Percentiles rank a stretch among this genome's conserved stretches.
phyloP scores from a whole-genome alignment of 2,329 filamentous ascomycete species.

The Aspergillus udagawae region DNA sequence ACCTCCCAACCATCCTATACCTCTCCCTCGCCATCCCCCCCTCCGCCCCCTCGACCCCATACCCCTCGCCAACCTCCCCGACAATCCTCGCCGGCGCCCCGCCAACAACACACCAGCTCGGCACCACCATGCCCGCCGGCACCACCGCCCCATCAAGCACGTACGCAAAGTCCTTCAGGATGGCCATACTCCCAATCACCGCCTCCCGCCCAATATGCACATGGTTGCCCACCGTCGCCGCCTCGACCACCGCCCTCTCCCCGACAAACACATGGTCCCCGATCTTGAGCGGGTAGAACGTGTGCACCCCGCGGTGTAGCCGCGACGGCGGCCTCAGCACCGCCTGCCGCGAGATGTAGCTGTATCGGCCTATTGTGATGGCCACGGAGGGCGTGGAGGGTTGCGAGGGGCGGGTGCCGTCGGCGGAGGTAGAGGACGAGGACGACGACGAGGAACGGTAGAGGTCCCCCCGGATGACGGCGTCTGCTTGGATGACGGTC shows the following conservation, averaged over 20 bases:
- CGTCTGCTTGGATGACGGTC: slow-evolving; percentile 92
- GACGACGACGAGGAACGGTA: slow-evolving; percentile 46
- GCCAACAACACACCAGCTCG: slow-evolving; percentile 87
- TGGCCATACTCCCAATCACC: slow-evolving; percentile 78
- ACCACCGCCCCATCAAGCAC: slow-evolving; percentile 82
- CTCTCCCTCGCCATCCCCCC: slow-evolving; percentile 42
- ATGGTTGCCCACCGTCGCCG: slow-evolving; percentile 77
- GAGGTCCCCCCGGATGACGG: slow-evolving; percentile 89
- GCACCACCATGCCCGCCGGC: slow-evolving; percentile 83
- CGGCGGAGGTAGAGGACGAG: slow-evolving; percentile 24
- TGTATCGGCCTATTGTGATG: slow-evolving; percentile 87
- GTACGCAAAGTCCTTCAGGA: slow-evolving; percentile 89
- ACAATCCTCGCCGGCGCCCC: slow-evolving; percentile 75
- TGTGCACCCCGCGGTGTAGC: slow-evolving; percentile 64
- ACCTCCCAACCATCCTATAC: slow-evolving; percentile 37
- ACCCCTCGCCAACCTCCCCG: slow-evolving; percentile 62
- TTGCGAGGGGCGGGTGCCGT: slow-evolving; percentile 30
- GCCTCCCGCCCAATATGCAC: slow-evolving; percentile 78
- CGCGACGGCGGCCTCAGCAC: slow-evolving; percentile 79
- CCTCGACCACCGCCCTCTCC: slow-evolving; percentile 69
- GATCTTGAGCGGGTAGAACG: slow-evolving; percentile 79
- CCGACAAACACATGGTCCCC: slow-evolving; percentile 94
- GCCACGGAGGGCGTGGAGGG: slow-evolving; percentile 42
- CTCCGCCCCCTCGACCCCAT: slow-evolving; percentile 44
- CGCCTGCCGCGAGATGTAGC: slow-evolving; percentile 74